Base-by-base conservation (phyloP, 805 yeast species). In the Sugiyamaella boreocaroliniensis region DNA sequence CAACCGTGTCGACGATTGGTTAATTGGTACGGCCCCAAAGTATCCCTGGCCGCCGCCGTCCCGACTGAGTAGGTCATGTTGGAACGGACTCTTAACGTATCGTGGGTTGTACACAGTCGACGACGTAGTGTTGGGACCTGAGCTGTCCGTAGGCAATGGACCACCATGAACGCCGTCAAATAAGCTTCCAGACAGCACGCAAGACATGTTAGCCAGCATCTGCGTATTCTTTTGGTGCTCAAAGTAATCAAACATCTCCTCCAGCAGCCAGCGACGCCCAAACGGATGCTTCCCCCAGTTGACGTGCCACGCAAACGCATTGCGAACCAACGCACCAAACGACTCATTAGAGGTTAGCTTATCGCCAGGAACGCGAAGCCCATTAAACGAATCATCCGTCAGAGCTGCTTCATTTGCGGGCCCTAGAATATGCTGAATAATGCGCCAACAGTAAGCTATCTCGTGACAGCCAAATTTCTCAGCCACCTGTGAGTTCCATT, bases 191-290 rank as follows among this genome's bases (percentile, higher is more conserved):
- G 72, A 75, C 52, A 86, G 68, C 4, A 88, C 75, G 68, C 96
- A 87, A 2, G 92, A 79, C 58, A 89, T 68, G 89, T 87, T 86
- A 0, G 95, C 96, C 20, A 90, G 71, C 96, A 92, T 88, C 66
- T 92, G 97, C 26, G 88, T 68, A 61, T 92, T 85, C 1, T 83
- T 81, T 43, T 73, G 63, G 34, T 61, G 68, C 60, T 84, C 93
- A 63, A 83, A 89, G 60, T 83, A 83, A 0, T 66, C 63, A 62
- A 90, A 61, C 41, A 89, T 71, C 54, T 80, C 79, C 22, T 74
- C 74, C 0, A 88, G 74, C 19, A 88, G 70, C 86, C 88, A 80
- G 11, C 74, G 59, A 41, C 81, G 75, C 1, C 95, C 96, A 64
- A 84, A 78, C 0, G 89, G 90, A 64, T 87, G 95, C 4, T 77